phyloP scores from a whole-genome alignment of 495 filamentous ascomycete species.

The Cercophora scortea region DNA sequence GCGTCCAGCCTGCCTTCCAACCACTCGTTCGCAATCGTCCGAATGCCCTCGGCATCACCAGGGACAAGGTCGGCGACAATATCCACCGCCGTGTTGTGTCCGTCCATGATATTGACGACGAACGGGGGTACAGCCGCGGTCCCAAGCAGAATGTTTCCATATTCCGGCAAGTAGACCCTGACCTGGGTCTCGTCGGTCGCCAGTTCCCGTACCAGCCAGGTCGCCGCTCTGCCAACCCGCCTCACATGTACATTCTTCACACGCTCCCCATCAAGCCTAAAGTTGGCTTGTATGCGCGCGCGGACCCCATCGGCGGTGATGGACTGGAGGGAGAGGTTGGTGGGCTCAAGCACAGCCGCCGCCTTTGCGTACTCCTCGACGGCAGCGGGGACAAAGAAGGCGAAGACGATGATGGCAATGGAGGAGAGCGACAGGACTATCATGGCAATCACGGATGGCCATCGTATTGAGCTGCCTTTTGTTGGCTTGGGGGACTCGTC shows the following conservation, averaged over 20 bases:
- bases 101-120: slow-evolving; percentile 65
- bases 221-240: slow-evolving; percentile 66
- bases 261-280: slow-evolving; percentile 66
- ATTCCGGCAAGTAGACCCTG: slow-evolving; percentile 75
- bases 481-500: slow-evolving; percentile 10
- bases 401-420: slow-evolving; percentile 45
- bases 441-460: slow-evolving; percentile 41
- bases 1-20: slow-evolving; percentile 64
- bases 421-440: slow-evolving; percentile 29
- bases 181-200: slow-evolving; percentile 63
- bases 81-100: slow-evolving; percentile 66
- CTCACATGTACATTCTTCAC: slow-evolving; percentile 63
- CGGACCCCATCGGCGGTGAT: slow-evolving; percentile 70
- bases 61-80: slow-evolving; percentile 67
- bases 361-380: slow-evolving; percentile 80
- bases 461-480: slow-evolving; percentile 27
- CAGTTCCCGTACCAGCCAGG: slow-evolving; percentile 70
- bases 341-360: slow-evolving; percentile 72
- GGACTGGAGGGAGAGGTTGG: slow-evolving; percentile 71
- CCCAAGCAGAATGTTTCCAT: slow-evolving; percentile 68
- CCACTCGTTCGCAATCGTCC: slow-evolving; percentile 81
- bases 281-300: slow-evolving; percentile 70
- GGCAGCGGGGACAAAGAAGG: slow-evolving; percentile 71
- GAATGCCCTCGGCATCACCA: slow-evolving; percentile 69
- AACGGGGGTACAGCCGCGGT: slow-evolving; percentile 67